These are phyloP conservation scores for Stylosanthes scabra DNA, from an alignment of 331 rosid species.

Conservation along the genomic window DNA sequence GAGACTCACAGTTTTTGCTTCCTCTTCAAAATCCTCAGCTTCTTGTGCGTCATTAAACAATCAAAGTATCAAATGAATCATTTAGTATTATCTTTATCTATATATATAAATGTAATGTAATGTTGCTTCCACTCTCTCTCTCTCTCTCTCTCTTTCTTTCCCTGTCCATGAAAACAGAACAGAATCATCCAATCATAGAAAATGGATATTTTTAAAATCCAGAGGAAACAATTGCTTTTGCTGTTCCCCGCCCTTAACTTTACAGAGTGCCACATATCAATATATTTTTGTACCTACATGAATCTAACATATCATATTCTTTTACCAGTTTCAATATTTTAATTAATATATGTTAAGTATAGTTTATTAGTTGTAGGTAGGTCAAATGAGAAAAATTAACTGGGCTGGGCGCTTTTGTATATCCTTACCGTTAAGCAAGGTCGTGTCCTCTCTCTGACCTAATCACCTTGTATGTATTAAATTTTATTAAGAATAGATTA, in stretches of 20 bases:
- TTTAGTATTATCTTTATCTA: neutral
- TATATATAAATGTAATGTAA: neutral
- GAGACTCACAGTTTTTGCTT: constrained; percentile 43
- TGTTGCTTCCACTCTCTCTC: neutral
- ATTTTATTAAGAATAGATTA: neutral
- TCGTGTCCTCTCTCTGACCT: neutral
- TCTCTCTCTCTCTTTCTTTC: constrained; percentile 24
- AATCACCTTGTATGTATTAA: neutral
- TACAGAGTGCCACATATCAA: too few relatives aligned
- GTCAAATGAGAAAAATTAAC: neutral
- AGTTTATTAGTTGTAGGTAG: neutral
- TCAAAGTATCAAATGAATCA: constrained; percentile 28
- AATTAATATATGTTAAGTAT: too few relatives aligned
- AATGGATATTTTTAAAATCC: constrained; percentile 38
- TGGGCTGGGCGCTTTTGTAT: neutral
- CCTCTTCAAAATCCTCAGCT: constrained; percentile 38
- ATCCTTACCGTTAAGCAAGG: neutral
- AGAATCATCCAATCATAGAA: constrained; percentile 40
- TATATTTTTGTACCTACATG: too few relatives aligned
- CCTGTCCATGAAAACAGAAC: constrained; percentile 4
- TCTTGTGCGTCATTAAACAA: neutral
- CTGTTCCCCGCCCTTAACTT: constrained; percentile 64
- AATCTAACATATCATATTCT: neutral
- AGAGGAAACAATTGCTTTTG: constrained; percentile 32
- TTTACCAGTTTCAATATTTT: too few relatives aligned